A percentile compares a stretch with the other conserved stretches of the same genome.
Evolutionary conservation across 805 yeast genomes (phyloP).

Genomic region (Candida ovalis): DNA sequence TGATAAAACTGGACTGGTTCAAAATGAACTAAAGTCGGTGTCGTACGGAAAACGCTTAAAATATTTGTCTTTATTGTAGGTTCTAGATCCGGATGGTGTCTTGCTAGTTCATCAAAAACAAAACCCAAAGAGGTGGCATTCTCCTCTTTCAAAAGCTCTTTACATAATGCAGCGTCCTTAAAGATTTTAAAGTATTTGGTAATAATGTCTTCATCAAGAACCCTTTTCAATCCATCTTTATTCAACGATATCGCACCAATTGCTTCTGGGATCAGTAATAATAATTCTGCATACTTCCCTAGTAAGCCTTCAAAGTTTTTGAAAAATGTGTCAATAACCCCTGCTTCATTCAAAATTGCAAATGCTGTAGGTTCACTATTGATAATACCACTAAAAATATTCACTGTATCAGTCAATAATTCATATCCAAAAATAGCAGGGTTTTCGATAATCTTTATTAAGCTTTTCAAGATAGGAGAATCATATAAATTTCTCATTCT

Average conservation of each 20-base stretch:
- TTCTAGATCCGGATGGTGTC: slow-evolving; percentile 77
- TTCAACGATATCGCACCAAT: slow-evolving; percentile 83
- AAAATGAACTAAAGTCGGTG: slow-evolving; percentile 39
- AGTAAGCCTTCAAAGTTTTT: slow-evolving; percentile 53
- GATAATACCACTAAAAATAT: slow-evolving; percentile 63
- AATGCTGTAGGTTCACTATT: slow-evolving; percentile 92
- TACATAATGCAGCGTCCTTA: slow-evolving; percentile 44
- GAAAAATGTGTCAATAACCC: slow-evolving; percentile 62
- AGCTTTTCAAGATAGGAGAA: slow-evolving; percentile 63
- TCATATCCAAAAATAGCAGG: slow-evolving; percentile 64
- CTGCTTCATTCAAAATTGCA: slow-evolving; percentile 73
- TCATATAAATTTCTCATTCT: slow-evolving; percentile 82
- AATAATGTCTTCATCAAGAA: slow-evolving; percentile 40
- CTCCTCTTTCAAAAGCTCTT: slow-evolving; percentile 50
- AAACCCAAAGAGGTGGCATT: slow-evolving; percentile 56
- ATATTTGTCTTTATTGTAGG: slow-evolving; percentile 52
- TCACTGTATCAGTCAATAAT: slow-evolving; percentile 56
- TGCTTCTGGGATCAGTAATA: slow-evolving; percentile 64
- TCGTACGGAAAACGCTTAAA: slow-evolving; percentile 38
- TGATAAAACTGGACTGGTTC: slow-evolving; percentile 42
- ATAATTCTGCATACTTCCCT: slow-evolving; percentile 52
- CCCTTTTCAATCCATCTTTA: slow-evolving; percentile 60
- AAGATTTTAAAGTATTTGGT: slow-evolving; percentile 48
- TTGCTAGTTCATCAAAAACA: slow-evolving; percentile 71
- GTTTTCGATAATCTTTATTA: slow-evolving; percentile 55